Conservation (phyloP, 768 basidiomycete species). For the Boletales sp. region DNA sequence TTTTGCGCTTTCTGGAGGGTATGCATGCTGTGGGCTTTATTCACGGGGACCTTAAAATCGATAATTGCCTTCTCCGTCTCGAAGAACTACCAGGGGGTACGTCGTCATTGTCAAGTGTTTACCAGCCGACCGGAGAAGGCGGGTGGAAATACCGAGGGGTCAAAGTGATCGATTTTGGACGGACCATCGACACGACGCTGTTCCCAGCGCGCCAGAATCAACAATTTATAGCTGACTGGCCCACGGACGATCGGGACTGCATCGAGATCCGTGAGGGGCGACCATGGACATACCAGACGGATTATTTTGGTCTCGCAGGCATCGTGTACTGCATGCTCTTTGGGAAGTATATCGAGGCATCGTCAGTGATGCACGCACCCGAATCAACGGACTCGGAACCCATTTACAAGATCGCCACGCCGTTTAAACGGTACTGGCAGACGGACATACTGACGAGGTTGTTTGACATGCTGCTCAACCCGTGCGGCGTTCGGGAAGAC, state of each 20-base stretch:
- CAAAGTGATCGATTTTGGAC: constrained; percentile 96
- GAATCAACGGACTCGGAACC: constrained; percentile 29
- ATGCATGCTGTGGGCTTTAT: constrained; percentile 85
- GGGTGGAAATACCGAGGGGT: constrained; percentile 91
- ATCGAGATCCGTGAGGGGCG: constrained; percentile 79
- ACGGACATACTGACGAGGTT: constrained; percentile 77
- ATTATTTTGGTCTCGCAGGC: constrained; percentile 94
- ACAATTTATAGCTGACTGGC: constrained; percentile 84
- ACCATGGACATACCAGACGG: constrained; percentile 93
- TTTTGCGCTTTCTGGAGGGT: constrained; percentile 76
- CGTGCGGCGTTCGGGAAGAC: constrained; percentile 53
- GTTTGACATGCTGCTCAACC: constrained; percentile 87
- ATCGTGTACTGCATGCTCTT: constrained; percentile 96
- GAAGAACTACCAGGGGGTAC: constrained; percentile 74
- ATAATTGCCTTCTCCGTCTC: constrained; percentile 94
- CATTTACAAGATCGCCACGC: constrained; percentile 64
- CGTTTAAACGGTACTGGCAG: constrained; percentile 97
- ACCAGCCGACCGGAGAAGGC: constrained; percentile 70
- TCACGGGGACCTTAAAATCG: constrained; percentile 98
- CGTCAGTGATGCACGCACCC: constrained; percentile 42
- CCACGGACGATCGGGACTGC: constrained; percentile 87
- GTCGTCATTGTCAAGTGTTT: constrained; percentile 69
- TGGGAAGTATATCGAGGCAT: constrained; percentile 89
- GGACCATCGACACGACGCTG: constrained; percentile 80
- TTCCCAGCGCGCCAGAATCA: constrained; percentile 69